phyloP scores from a whole-genome alignment of 2,329 filamentous ascomycete species.

The Capronia coronata region DNA sequence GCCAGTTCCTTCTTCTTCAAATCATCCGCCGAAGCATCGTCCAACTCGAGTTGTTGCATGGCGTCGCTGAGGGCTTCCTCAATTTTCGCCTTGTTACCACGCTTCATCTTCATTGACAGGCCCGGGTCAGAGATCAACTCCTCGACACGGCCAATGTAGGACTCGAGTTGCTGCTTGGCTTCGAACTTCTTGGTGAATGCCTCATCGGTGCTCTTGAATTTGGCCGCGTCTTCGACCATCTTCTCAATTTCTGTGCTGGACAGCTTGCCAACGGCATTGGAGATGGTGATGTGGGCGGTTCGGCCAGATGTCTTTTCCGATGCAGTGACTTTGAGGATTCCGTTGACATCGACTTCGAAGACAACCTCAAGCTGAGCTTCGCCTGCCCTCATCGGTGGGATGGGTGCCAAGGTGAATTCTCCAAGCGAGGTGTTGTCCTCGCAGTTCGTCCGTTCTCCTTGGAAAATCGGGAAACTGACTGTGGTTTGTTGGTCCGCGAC shows the following conservation, averaged over 20 bases:
- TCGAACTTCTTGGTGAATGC: slow-evolving; percentile 99
- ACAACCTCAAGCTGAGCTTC: slow-evolving; percentile 95
- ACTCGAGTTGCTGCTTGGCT: slow-evolving; percentile 97
- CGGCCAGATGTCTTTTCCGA: slow-evolving; percentile 98
- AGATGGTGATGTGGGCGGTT: slow-evolving; percentile 98
- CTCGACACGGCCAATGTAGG: slow-evolving; percentile 96
- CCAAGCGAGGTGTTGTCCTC: slow-evolving; percentile 97
- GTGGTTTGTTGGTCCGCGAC: slow-evolving; percentile 70
- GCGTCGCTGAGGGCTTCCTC: slow-evolving; percentile 94
- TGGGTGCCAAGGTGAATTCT: slow-evolving; percentile 92
- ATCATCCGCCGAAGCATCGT: slow-evolving; percentile 85
- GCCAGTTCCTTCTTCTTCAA: slow-evolving; percentile 99
- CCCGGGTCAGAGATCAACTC: slow-evolving; percentile 97
- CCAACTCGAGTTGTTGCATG: slow-evolving; percentile 94
- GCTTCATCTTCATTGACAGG: slow-evolving; percentile 95
- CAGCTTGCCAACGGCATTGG: slow-evolving; percentile 98
- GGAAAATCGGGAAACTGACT: slow-evolving; percentile 86
- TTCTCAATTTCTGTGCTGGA: slow-evolving; percentile 90
- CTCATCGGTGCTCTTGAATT: slow-evolving; percentile 97
- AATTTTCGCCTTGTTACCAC: slow-evolving; percentile 99
- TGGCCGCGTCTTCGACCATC: slow-evolving; percentile 95
- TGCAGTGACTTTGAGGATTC: slow-evolving; percentile 98
- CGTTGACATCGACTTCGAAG: slow-evolving; percentile 99
- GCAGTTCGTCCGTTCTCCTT: slow-evolving; percentile 97
- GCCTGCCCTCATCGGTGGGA: slow-evolving; percentile 79